A percentile compares a stretch with the other conserved stretches of the same genome.
Evolutionary conservation across 768 basidiomycete genomes (phyloP).

Genomic region (Tephrocybe sp.): DNA sequence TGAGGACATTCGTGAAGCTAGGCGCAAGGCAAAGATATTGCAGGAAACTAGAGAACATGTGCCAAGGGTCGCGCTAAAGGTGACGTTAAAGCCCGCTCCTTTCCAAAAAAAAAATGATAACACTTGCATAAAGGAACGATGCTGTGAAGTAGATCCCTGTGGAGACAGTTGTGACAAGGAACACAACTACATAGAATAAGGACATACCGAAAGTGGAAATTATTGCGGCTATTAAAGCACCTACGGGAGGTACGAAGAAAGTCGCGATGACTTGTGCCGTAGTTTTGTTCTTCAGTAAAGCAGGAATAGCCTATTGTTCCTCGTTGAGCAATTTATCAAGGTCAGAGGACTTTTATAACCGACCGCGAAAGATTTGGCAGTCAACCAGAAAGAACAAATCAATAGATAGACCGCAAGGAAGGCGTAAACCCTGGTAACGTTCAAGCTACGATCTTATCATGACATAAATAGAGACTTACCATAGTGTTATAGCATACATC

Average conservation of each 20-base stretch:
- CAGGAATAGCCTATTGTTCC: conserved; percentile 50
- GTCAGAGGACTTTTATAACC: conserved; percentile 19
- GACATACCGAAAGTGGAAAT: conserved; percentile 78
- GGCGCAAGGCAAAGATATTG: conserved; percentile 91
- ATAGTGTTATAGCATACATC: conserved; percentile 72
- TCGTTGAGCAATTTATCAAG: neutral
- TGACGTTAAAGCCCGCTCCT: too few species aligned
- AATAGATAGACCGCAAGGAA: conserved; percentile 82
- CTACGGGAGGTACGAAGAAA: conserved; percentile 77
- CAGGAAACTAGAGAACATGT: conserved; percentile 92
- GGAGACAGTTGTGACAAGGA: conserved; percentile 11
- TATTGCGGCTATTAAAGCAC: conserved; percentile 83
- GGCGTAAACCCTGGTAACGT: conserved; percentile 71
- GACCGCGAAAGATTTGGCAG: conserved; percentile 76
- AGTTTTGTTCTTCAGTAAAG: conserved; percentile 46
- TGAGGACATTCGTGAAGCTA: conserved; percentile 92
- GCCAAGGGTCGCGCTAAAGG: conserved; percentile 98
- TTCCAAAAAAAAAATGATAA: neutral
- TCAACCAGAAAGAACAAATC: conserved; percentile 84
- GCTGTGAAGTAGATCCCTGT: conserved; percentile 78
- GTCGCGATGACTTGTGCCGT: conserved; percentile 48
- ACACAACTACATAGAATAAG: neutral
- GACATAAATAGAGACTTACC: conserved; percentile 40
- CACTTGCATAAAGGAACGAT: conserved; percentile 81
- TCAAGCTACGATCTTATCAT: conserved; percentile 2